Percentiles rank a stretch among this genome's conserved stretches.
phyloP scores from a whole-genome alignment of 768 basidiomycete species.

The Mrakia gelida region DNA sequence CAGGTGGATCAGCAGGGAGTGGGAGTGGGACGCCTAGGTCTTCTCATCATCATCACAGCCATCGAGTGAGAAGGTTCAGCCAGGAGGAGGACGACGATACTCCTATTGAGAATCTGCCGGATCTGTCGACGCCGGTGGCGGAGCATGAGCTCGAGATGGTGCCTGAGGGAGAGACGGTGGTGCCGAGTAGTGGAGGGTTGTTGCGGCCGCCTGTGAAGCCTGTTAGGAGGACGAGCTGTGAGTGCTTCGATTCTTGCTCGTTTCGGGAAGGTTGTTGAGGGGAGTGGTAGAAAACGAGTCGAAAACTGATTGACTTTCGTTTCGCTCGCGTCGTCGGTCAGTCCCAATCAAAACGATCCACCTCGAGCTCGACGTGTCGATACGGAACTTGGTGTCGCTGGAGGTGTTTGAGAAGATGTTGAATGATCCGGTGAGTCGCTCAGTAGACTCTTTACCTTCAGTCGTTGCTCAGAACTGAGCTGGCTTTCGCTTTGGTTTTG shows the following conservation, averaged over 20 bases:
- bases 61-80: too few relatives aligned
- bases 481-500: neutral
- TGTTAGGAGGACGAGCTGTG: neutral
- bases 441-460: too few relatives aligned
- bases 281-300: too few relatives aligned
- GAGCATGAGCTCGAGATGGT: neutral
- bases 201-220: too few relatives aligned
- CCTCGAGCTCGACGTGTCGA: neutral
- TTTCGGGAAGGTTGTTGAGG: too few relatives aligned
- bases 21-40: too few relatives aligned
- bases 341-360: neutral
- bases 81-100: too few relatives aligned
- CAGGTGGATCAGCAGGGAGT: too few relatives aligned
- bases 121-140: neutral
- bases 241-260: too few relatives aligned
- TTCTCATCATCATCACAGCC: too few relatives aligned
- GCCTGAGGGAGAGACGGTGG: neutral
- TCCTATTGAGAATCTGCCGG: neutral
- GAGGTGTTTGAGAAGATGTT: constrained; percentile 10
- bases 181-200: too few relatives aligned
- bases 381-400: neutral
- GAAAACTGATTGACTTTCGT: neutral
- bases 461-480: too few relatives aligned
- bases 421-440: neutral
- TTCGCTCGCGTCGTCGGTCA: neutral